Conservation (phyloP, 164 flowering plant genomes). For the Dillenia suffruticosa region DNA sequence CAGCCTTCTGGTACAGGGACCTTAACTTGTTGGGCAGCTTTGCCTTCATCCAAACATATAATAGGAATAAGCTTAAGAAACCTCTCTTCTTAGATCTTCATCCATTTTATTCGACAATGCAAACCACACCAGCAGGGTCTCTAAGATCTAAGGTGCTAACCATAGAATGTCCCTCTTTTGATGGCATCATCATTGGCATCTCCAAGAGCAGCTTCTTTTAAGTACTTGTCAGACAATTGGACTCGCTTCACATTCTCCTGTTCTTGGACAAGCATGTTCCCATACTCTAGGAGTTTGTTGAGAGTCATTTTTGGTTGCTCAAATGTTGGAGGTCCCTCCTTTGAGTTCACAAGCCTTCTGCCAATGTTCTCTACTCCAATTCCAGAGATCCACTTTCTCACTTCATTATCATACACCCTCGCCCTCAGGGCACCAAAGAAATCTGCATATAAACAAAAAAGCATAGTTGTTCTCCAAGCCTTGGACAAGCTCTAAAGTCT, state of each 20-base stretch:
- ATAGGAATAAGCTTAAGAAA: neutral
- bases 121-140: conserved; percentile 2
- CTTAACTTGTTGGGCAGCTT: conserved; percentile 51
- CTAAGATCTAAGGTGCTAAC: conserved; percentile 16
- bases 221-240: conserved; percentile 44
- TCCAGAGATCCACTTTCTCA: conserved; percentile 43
- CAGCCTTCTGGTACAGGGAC: conserved; percentile 55
- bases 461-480: too few species aligned
- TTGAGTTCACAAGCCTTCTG: conserved; percentile 53
- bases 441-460: conserved; percentile 19
- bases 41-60: conserved; percentile 29
- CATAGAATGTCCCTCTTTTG: conserved; percentile 31
- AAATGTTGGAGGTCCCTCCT: conserved; percentile 46
- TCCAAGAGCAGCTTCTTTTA: conserved; percentile 45
- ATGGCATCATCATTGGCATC: conserved; percentile 38
- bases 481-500: neutral
- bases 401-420: conserved; percentile 46
- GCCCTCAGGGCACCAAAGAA: conserved; percentile 55
- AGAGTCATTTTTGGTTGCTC: conserved; percentile 48
- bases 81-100: neutral
- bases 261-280: conserved; percentile 45
- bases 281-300: conserved; percentile 47
- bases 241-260: conserved; percentile 61
- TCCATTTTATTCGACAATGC: conserved; percentile 1
- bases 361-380: conserved; percentile 36